These are phyloP conservation scores for Chytridiales sp. DNA, from an alignment of 371 early-diverging fungal genomes.

Conservation along the genomic window DNA sequence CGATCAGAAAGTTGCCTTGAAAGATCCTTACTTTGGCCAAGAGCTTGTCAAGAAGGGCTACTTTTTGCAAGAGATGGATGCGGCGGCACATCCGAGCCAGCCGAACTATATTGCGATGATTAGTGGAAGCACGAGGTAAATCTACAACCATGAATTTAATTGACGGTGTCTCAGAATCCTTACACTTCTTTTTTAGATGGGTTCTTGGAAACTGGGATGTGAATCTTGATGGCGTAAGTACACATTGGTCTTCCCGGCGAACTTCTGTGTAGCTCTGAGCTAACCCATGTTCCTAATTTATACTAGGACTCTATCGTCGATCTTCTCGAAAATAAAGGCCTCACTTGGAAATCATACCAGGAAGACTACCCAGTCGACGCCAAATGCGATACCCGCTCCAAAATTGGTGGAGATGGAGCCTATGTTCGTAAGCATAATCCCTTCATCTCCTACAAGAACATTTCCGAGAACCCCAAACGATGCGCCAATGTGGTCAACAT, in stretches of 20 bases:
- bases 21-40: constrained; percentile 38
- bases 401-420: constrained; percentile 4
- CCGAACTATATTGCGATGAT: constrained; percentile 20
- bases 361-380: constrained; percentile 52
- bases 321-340: constrained; percentile 55
- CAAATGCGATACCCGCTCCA: not conserved
- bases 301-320: too few relatives aligned
- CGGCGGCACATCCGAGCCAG: constrained; percentile 28
- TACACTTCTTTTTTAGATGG: too few relatives aligned
- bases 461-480: constrained; percentile 42
- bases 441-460: constrained; percentile 56
- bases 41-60: constrained; percentile 37
- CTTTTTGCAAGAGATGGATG: constrained; percentile 47
- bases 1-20: constrained; percentile 37
- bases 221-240: too few relatives aligned
- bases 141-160: too few relatives aligned
- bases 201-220: too few relatives aligned
- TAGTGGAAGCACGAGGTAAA: constrained; percentile 6
- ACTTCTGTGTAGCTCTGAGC: too few relatives aligned
- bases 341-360: constrained; percentile 65
- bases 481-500: constrained; percentile 54
- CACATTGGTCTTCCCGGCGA: too few relatives aligned
- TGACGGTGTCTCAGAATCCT: too few relatives aligned
- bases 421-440: constrained; percentile 58
- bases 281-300: too few relatives aligned